Evolutionary conservation across 176 grass and related monocot genomes (phyloP), one percentile per base, ranked within the genome.

Genomic region (Bothriochloa decipiens): DNA sequence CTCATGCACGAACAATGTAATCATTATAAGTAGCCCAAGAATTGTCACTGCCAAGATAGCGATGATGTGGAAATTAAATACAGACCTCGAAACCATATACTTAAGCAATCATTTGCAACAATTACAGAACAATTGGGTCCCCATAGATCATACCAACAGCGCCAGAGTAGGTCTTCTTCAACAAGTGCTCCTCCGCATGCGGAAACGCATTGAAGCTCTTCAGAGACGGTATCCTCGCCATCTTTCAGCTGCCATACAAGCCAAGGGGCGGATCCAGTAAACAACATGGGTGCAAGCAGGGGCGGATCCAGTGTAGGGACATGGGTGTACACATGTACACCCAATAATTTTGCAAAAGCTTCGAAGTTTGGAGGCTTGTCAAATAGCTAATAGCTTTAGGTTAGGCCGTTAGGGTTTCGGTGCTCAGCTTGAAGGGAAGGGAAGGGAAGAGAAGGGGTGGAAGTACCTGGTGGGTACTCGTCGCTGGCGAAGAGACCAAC

Each of bases 161-260:
- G 16, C 96, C 96, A 46, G 93, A 98, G 68, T 81, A 88, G 42
- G 96, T 98, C 86, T 98, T 98, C 89, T 94, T 83, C 71, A 98
- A 42, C 79, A 98, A 50, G 71, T 98, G 96, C 63, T 98, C 93
- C 63, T 98, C 93, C 13, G 96, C 96, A 61, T 92, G 96, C 41
- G 93, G 96, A 20, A 98, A 98, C 32, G 93, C 96, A 84, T 98
- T 92, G 67, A 98, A 91, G 87, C 90, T 98, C 87, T 84, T 95
- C 70, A 98, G 84, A 33, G 91, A 89, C 65, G 92, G 89, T 70
- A 98, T 86, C 82, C 86, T 91, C 69, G 89, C 83, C 92, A 98
- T 98, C 69, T 77, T 86, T 49, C 76, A 73, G 81, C 89, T 92
- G 84, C 63, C 75, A 45, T 29, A 68, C 27, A 22, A 46, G 45